Base-by-base conservation (phyloP, 139 green algal species). In the Raphidocelis subcapitata region DNA sequence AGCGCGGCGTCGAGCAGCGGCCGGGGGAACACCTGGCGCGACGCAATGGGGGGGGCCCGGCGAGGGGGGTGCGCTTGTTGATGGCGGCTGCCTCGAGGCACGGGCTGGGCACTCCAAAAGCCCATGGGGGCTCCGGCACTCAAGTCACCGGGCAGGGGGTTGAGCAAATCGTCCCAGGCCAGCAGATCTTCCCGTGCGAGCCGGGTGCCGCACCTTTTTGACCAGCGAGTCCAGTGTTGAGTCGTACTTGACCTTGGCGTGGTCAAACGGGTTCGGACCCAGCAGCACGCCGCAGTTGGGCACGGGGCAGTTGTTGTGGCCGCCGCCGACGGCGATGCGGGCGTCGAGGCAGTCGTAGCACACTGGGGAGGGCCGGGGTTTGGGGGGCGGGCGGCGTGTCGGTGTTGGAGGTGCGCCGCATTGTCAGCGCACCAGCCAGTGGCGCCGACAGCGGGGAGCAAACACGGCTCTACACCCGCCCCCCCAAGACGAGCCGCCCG, bases 321-420 rank as follows among this genome's bases (percentile, higher is more conserved):
- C 56, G 69, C 79, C 79, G 36, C 79, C 79, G 16, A 84, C 75
- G 1, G 66, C 65, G 35, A 84, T 68, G 2, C 62, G 46, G 23
- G 60, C 29, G 26, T 84, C 69, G 29, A 84, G 66, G 41, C 79
- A 81, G 57, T 84, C 79, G 26, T 84, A 84, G 57, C 79, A 80
- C 23, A 71, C 79, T 84, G 68, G 5, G 15, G 8, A 15, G 24
- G 59, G 31, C 59, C 5, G 8, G 41, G 41, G 8, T 8, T 8
- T 8, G 41, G 41, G 41, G 41, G 41, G 8, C 41, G 41, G 41
- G 12, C 41, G 41, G 41, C 41, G 8, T 49, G 8, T 49, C 41
- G 41, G 41, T 8, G 41, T 49, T n/a, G n/a, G n/a, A n/a, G n/a
- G n/a, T n/a, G n/a, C n/a, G n/a, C n/a, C n/a, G n/a, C n/a, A n/a